phyloP scores from a whole-genome alignment of 1,284 basidiomycete species.

The Boletus sp. region DNA sequence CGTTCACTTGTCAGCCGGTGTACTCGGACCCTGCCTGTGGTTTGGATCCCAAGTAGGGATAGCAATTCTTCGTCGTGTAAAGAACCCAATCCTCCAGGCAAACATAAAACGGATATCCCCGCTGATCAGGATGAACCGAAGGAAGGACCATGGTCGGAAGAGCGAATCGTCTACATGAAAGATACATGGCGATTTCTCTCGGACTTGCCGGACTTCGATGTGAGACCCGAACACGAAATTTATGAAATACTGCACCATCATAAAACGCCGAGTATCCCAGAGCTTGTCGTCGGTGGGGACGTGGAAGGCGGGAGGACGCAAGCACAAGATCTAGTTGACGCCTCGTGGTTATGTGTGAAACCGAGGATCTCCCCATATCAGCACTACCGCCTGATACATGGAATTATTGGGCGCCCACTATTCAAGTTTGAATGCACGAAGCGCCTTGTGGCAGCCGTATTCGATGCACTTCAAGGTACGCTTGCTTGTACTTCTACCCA shows the following conservation, averaged over 20 bases:
- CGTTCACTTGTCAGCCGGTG: not conserved
- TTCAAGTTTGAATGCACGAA: not conserved
- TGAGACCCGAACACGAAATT: slow-evolving; percentile 23
- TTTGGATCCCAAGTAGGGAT: not conserved
- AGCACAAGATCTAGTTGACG: slow-evolving; percentile 3
- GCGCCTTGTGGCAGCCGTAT: not conserved
- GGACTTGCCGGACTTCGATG: not conserved
- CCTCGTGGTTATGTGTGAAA: not conserved
- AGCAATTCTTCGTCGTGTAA: not conserved
- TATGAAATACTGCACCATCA: slow-evolving; percentile 23
- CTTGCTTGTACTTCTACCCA: too few species aligned
- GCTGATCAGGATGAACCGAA: not conserved
- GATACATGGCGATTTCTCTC: too few species aligned
- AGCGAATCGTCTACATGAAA: not conserved
- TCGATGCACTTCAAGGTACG: not conserved
- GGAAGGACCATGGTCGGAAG: not conserved
- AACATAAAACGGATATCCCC: not conserved
- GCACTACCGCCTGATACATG: slow-evolving; percentile 6
- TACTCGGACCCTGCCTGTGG: slow-evolving; percentile 12
- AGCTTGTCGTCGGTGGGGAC: slow-evolving; percentile 3
- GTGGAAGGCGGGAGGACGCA: too few species aligned
- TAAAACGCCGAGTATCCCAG: slow-evolving; percentile 7
- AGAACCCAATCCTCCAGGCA: not conserved
- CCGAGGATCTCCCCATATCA: slow-evolving; percentile 1
- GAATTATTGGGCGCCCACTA: not conserved